Evolutionary conservation across 1,284 basidiomycete genomes (phyloP).

Genomic region (Phylloboletellus chloephorus): DNA sequence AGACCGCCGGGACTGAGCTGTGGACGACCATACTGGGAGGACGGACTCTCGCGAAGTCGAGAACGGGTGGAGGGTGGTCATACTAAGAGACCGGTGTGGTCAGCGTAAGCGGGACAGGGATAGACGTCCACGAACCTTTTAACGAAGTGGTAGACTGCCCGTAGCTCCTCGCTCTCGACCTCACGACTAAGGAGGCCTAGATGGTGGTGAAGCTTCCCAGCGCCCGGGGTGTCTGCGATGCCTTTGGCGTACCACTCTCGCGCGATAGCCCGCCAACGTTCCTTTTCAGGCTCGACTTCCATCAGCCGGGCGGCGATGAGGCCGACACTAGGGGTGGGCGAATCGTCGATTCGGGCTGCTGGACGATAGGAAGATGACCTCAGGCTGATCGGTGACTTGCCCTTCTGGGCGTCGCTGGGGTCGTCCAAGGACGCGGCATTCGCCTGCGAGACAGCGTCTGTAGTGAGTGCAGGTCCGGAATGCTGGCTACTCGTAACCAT

Average conservation of each 20-base stretch:
- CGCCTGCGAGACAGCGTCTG: slow-evolving; percentile 42
- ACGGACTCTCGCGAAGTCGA: slow-evolving; percentile 82
- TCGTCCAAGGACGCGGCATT: slow-evolving; percentile 29
- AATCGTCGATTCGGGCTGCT: slow-evolving; percentile 57
- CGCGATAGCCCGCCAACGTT: slow-evolving; percentile 87
- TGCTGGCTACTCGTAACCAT: slow-evolving; percentile 48
- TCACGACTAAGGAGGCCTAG: slow-evolving; percentile 86
- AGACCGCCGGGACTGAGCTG: slow-evolving; percentile 66
- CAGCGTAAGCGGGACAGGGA: slow-evolving; percentile 1
- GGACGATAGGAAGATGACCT: slow-evolving; percentile 49
- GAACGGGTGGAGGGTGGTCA: slow-evolving; percentile 89
- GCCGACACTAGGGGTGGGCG: slow-evolving; percentile 76
- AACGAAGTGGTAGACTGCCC: slow-evolving; percentile 88
- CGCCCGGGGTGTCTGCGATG: slow-evolving; percentile 82
- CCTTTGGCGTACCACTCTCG: slow-evolving; percentile 91
- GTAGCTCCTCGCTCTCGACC: slow-evolving; percentile 77
- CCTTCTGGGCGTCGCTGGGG: slow-evolving; percentile 9
- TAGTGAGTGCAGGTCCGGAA: slow-evolving; percentile 40
- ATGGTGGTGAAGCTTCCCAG: slow-evolving; percentile 91
- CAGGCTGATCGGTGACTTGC: slow-evolving; percentile 27
- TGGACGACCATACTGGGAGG: slow-evolving; percentile 75
- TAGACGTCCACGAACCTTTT: slow-evolving; percentile 64
- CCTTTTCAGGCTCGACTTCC: slow-evolving; percentile 87
- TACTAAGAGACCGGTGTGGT: slow-evolving; percentile 39
- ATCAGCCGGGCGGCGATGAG: slow-evolving; percentile 80